These are phyloP conservation scores for Bipolaris cookei DNA, from an alignment of 2,329 filamentous ascomycete genomes.

Conservation along the genomic window DNA sequence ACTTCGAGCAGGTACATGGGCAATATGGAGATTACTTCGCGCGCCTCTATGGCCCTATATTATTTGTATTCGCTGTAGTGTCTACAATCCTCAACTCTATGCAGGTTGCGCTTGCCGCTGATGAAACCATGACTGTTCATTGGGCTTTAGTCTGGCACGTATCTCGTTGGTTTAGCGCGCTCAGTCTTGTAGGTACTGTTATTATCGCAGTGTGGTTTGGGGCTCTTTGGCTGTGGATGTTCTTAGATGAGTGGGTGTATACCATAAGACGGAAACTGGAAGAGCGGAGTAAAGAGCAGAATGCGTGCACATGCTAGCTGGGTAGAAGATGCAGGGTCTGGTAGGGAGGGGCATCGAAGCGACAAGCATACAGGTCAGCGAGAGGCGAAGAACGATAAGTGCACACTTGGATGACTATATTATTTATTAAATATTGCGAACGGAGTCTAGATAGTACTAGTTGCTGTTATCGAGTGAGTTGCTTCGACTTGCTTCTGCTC, in stretches of 20 bases:
- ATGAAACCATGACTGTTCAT: conserved; percentile 1
- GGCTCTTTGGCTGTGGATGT: too few relatives aligned
- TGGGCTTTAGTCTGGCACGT: conserved; percentile 17
- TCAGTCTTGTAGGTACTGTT: conserved; percentile 22
- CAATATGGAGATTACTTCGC: too few relatives aligned
- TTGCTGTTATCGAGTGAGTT: neutral
- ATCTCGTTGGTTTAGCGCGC: conserved; percentile 29
- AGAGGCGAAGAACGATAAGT: neutral
- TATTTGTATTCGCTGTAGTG: too few relatives aligned
- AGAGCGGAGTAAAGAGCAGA: conserved; percentile 3
- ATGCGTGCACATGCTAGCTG: neutral
- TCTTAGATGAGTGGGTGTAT: too few relatives aligned
- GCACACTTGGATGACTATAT: neutral
- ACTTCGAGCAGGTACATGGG: too few relatives aligned
- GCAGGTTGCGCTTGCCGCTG: neutral
- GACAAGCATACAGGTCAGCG: neutral
- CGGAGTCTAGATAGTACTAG: neutral
- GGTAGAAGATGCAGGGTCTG: neutral
- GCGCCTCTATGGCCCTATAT: too few relatives aligned
- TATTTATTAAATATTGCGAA: neutral
- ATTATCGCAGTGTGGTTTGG: conserved; percentile 23
- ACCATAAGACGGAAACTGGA: conserved; percentile 18
- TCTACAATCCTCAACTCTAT: neutral
- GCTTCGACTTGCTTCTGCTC: too few relatives aligned
- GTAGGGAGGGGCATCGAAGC: neutral